Evolutionary conservation across 2,329 filamentous ascomycete genomes (phyloP), one percentile per base, ranked within the genome.

Genomic region (Cercospora berteroae): DNA sequence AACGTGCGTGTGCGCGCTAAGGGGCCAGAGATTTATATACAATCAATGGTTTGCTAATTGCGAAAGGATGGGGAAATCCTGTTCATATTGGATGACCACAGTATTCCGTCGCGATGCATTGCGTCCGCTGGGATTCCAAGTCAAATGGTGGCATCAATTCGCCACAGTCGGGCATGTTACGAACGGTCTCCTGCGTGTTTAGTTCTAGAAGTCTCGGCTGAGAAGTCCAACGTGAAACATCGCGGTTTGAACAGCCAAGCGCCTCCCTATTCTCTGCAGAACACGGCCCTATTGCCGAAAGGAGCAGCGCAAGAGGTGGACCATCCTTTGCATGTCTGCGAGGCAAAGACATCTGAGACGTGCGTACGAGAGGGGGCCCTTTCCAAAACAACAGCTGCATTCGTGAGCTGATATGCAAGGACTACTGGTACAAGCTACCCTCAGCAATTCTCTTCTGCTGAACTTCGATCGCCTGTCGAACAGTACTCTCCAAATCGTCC

Each of bases 401-500:
- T 48, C 9, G 42, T 20, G 9, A 23, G 23, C 7, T 5, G 23
- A 31, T 23, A 31, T 56, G 23, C 52, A 52, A 23, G 48, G 18
- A 20, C 23, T 56, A 56, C 20, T 27, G 23, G 23, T 64, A 61
- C 44, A 64, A 57, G 6, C 31, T 67, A 10, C 65, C 61, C 16
- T 64, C 60, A 1, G 65, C 60, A n/a, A 64, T 61, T 6, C 33
- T 44, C 44, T 36, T 64, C 50, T 66, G 39, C 67, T 77, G 74
- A 29, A 74, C 67, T 55, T 72, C 67, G 31, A 78, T 73, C 2
- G 77, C 75, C 67, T 74, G 77, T 60, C 66, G 73, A 3, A 87
- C 81, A 36, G 83, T 80, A 61, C 81, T 79, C 64, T 81, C 77
- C 69, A 92, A 74, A 0, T 82, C 83, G 66, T 89, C 86, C 61